Evolutionary conservation across 768 basidiomycete species (phyloP).

Genomic region (Daedalea quercina): DNA sequence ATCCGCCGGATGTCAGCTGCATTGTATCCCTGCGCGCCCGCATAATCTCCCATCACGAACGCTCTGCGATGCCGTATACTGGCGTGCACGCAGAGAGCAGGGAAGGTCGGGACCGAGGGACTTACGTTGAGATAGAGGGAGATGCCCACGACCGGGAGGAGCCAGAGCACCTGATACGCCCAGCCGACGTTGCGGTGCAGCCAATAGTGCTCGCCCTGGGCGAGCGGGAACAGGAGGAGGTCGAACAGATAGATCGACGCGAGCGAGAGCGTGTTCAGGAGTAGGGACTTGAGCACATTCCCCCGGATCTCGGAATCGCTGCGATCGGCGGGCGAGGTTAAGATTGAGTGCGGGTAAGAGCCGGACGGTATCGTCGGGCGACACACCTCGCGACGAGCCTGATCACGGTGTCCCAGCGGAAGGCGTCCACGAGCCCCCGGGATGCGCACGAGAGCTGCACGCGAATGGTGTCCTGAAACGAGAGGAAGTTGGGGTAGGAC

Average conservation of each 20-base stretch:
- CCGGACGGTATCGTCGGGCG: slow-evolving; percentile 5
- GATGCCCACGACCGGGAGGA: slow-evolving; percentile 65
- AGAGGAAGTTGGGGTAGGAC: slow-evolving; percentile 65
- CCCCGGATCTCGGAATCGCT: slow-evolving; percentile 74
- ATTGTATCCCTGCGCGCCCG: neutral
- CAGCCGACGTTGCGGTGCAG: slow-evolving; percentile 66
- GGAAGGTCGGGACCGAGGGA: slow-evolving; percentile 6
- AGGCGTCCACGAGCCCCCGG: slow-evolving; percentile 62
- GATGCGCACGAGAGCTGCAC: slow-evolving; percentile 56
- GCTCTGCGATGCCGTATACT: neutral
- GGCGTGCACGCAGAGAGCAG: slow-evolving; percentile 2
- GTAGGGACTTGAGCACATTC: slow-evolving; percentile 67
- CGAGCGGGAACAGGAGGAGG: slow-evolving; percentile 59
- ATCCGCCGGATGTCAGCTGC: neutral
- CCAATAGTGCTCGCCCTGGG: slow-evolving; percentile 55
- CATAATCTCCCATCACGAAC: neutral
- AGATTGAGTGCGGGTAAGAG: neutral
- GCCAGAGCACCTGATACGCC: slow-evolving; percentile 75
- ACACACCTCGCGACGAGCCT: slow-evolving; percentile 51
- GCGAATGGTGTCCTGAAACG: slow-evolving; percentile 49
- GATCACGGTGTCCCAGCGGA: slow-evolving; percentile 63
- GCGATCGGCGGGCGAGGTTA: slow-evolving; percentile 7
- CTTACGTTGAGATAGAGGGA: slow-evolving; percentile 82
- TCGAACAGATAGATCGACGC: slow-evolving; percentile 75
- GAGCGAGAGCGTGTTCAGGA: slow-evolving; percentile 67